Evolutionary conservation across 768 basidiomycete species (phyloP), one percentile per base, ranked within the genome.

Genomic region (Termitomyces eurrhizus): DNA sequence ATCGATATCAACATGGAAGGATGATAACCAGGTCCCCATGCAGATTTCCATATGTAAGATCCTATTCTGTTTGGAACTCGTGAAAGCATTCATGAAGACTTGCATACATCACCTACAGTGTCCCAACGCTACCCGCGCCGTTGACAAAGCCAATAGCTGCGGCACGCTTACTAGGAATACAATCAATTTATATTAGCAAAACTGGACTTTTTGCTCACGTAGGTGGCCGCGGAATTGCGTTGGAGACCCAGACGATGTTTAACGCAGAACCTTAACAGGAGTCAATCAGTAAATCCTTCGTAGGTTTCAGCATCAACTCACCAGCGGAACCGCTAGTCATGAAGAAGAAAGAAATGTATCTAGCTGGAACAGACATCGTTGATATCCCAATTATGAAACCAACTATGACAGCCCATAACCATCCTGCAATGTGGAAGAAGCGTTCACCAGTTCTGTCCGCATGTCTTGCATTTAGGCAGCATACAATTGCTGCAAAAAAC

Each of bases 61-160:
- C 83, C 81, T 62, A 83, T 80, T 9, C 85, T 86, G 16, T 53
- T 53, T 4, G 16, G 26, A 11, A 41, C 18, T 14, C 36, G 1
- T 48, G 36, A 35, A 45, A 16, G 21, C 33, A 8, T 14, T 42
- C 8, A 8, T 13, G 7, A 29, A 33, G 50, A 44, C 12, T 36
- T 9, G 13, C 12, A 3, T 9, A 24, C 4, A 24, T 3, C 14
- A 57, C 81, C 26, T 66, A 87, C 86, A 88, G 52, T 64, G 78
- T 82, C 7, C 85, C 85, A 3, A 86, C 64, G 59, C 81, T 84
- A 32, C 80, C 84, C 32, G 68, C 59, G 2, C 85, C 85, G 59
- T 84, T 87, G 7, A 86, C 84, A 42, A 88, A 75, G 1, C 80
- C 86, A 41, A 87, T 85, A 0, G 83, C 84, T 4, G 80, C 86